Percentiles rank a stretch among this genome's conserved stretches.
phyloP scores from a whole-genome alignment of 306 rosid species.

The Castanea mollissima region DNA sequence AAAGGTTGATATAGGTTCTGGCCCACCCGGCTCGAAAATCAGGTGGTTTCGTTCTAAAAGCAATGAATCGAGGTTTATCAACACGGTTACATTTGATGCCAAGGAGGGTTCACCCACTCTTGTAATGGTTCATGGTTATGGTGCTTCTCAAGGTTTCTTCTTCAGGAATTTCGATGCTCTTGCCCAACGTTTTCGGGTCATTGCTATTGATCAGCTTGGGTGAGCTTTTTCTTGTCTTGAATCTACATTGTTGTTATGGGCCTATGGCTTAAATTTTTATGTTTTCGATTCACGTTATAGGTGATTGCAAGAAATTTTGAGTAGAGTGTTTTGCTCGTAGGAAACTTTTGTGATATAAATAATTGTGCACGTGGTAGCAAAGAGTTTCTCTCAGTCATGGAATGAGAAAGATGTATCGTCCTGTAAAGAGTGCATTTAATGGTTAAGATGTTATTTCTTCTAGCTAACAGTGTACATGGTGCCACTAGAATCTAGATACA shows the following conservation, averaged over 20 bases:
- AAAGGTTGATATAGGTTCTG: slow-evolving; percentile 79
- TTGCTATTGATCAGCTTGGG: slow-evolving; percentile 98
- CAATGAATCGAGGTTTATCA: slow-evolving; percentile 74
- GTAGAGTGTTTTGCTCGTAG: too few relatives aligned
- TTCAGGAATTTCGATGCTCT: slow-evolving; percentile 94
- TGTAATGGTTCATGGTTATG: slow-evolving; percentile 96
- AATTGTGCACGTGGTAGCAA: too few relatives aligned
- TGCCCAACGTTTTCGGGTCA: slow-evolving; percentile 74
- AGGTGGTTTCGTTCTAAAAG: slow-evolving; percentile 89
- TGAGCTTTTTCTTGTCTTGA: slow-evolving; percentile 35
- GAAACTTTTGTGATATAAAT: too few relatives aligned
- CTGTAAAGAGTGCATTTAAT: too few relatives aligned
- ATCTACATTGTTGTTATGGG: neutral
- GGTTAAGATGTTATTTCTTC: too few relatives aligned
- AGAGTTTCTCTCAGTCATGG: too few relatives aligned
- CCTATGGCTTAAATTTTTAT: too few relatives aligned
- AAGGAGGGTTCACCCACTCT: slow-evolving; percentile 72
- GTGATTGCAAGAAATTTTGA: too few relatives aligned
- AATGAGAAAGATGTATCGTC: too few relatives aligned
- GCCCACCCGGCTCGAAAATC: slow-evolving; percentile 82
- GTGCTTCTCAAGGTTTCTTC: slow-evolving; percentile 88
- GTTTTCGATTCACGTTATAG: too few relatives aligned
- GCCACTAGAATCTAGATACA: too few relatives aligned
- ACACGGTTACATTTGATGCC: slow-evolving; percentile 77
- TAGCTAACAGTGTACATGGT: too few relatives aligned